phyloP scores from a whole-genome alignment of 1,284 basidiomycete species.

The Retiboletus fuscus region DNA sequence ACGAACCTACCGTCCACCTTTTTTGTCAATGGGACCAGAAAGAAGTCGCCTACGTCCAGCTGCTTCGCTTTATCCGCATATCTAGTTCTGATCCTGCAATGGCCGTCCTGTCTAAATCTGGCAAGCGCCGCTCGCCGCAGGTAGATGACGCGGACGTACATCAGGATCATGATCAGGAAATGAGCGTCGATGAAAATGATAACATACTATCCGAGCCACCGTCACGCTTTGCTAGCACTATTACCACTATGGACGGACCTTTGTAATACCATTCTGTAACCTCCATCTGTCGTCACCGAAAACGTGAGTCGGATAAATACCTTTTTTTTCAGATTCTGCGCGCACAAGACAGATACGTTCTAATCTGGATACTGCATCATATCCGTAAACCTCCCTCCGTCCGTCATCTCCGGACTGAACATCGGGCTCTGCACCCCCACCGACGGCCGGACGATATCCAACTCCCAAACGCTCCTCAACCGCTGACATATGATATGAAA shows the following conservation, averaged over 20 bases:
- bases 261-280: too few species aligned
- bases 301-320: too few species aligned
- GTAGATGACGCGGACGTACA: conserved; percentile 18
- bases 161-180: conserved; percentile 41
- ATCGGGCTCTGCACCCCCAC: conserved; percentile 37
- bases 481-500: conserved; percentile 82
- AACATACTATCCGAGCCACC: too few species aligned
- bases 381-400: conserved; percentile 40
- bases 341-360: too few species aligned
- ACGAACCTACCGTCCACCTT: too few species aligned
- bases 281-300: too few species aligned
- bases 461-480: too few species aligned
- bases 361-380: conserved; percentile 36
- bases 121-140: conserved; percentile 63
- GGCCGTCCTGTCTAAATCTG: conserved; percentile 66
- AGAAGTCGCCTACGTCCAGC: conserved; percentile 81
- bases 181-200: too few species aligned
- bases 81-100: conserved; percentile 64
- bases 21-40: too few species aligned
- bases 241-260: too few species aligned
- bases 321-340: too few species aligned
- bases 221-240: too few species aligned
- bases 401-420: conserved; percentile 37
- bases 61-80: conserved; percentile 82
- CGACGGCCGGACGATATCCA: conserved; percentile 54